Evolutionary conservation across 768 basidiomycete species (phyloP), one percentile per base, ranked within the genome.

Genomic region (Mycena galopus): DNA sequence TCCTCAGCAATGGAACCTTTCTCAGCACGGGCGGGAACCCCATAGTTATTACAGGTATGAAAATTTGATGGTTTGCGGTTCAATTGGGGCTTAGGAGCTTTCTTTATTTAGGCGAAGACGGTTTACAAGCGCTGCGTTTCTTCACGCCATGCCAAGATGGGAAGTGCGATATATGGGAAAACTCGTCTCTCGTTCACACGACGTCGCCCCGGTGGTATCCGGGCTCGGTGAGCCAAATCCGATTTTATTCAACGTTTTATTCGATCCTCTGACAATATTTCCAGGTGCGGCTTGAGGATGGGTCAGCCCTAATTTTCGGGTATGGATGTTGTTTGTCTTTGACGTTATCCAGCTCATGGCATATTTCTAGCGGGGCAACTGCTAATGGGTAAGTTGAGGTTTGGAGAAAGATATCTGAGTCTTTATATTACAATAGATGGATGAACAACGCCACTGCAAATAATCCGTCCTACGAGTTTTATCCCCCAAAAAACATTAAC

Each of bases 391-490:
- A 55, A 56, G 51, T 65, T 29, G 64, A 64, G 33, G 50, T 64
- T 65, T 30, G 53, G 30, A 65, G 35, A 65, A 56, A 42, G 64
- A 56, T 53, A 33, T 29, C 64, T 65, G 64, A 16, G 53, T 65
- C 23, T 58, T 57, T 65, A 51, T 55, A 89, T 89, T 11, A 86
- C 89, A 65, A 67, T 42, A 67, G 65, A 59, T 58, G 27, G 56
- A 47, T 67, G 30, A 67, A 67, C n/a, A 59, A 59, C 42, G 56
- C 65, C 56, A 59, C 56, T 67, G 57, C 42, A 47, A 91, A 90
- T 78, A 90, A 90, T 73, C 89, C 90, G 3, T 90, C 89, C 2
- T 79, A 82, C 64, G 84, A 84, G 72, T 85, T 84, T 67, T 84
- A 80, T 78, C 84, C 84, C 9, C 77, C 81, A 8, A 85, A 85